phyloP scores from a whole-genome alignment of 2,329 filamentous ascomycete genomes.

The Pseudogymnoascus sp. region DNA sequence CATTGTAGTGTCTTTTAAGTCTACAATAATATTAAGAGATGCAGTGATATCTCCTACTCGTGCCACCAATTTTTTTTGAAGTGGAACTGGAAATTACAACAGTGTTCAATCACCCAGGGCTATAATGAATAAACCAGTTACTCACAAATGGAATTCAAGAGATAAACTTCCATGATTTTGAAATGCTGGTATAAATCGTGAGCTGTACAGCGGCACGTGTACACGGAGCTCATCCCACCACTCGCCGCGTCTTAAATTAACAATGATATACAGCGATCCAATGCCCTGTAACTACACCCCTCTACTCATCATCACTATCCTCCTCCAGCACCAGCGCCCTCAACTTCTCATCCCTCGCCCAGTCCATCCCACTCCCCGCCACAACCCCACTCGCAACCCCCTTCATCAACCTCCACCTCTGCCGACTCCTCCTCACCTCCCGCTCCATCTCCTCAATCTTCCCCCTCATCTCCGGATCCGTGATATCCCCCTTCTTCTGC shows the following conservation, averaged over 20 bases:
- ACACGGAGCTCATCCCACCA: not conserved
- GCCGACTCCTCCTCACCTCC: constrained; percentile 54
- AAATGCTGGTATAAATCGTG: not conserved
- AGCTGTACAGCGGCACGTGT: not conserved
- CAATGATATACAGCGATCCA: constrained; percentile 5
- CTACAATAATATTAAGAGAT: not conserved
- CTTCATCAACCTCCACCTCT: constrained; percentile 68
- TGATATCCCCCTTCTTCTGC: constrained; percentile 46
- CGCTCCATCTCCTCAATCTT: constrained; percentile 52
- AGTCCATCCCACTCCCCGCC: constrained; percentile 75
- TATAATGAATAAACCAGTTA: not conserved
- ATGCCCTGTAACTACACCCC: not conserved
- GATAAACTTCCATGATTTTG: not conserved
- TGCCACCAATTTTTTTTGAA: not conserved
- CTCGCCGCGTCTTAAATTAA: not conserved
- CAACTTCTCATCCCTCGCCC: constrained; percentile 63
- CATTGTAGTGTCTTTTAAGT: not conserved
- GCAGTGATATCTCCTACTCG: not conserved
- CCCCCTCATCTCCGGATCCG: constrained; percentile 43
- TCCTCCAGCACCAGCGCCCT: constrained; percentile 65
- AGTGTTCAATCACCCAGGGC: not conserved
- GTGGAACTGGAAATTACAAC: not conserved
- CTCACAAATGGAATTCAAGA: not conserved
- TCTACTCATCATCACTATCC: constrained; percentile 40
- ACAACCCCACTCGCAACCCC: constrained; percentile 71